Conservation (phyloP, 371 early-diverging fungal genomes). For the Rhizopus stolonifer region DNA sequence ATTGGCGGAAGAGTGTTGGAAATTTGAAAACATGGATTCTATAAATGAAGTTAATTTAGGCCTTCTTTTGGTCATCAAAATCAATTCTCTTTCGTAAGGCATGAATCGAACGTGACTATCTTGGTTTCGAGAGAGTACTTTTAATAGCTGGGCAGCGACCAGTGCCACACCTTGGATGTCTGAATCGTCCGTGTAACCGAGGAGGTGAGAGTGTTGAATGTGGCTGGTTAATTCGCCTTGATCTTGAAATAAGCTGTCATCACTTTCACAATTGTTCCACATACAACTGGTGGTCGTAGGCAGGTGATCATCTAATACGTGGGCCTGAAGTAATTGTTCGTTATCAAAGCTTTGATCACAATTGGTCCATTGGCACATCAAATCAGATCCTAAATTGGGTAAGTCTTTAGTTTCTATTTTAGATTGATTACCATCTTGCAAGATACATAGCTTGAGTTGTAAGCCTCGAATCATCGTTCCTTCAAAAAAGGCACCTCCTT, state of each 20-base stretch:
- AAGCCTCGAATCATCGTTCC: slow-evolving; percentile 26
- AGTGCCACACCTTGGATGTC: slow-evolving; percentile 57
- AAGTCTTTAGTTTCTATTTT: not conserved
- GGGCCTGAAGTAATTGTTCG: slow-evolving; percentile 45
- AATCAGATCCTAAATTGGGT: slow-evolving; percentile 20
- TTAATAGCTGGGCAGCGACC: slow-evolving; percentile 62
- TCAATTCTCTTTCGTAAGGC: slow-evolving; percentile 50
- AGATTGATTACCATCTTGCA: slow-evolving; percentile 25
- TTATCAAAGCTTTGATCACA: slow-evolving; percentile 48
- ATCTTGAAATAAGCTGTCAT: slow-evolving; percentile 11
- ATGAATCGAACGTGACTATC: slow-evolving; percentile 55
- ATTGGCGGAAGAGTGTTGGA: slow-evolving; percentile 11
- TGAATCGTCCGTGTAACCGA: slow-evolving; percentile 35
- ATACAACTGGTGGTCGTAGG: slow-evolving; percentile 36
- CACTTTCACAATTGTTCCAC: slow-evolving; percentile 43
- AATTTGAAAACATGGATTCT: slow-evolving; percentile 25
- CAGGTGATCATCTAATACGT: slow-evolving; percentile 53
- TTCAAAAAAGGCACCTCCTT: slow-evolving; percentile 16
- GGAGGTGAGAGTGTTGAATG: slow-evolving; percentile 21
- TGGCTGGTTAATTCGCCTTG: slow-evolving; percentile 13
- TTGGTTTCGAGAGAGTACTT: slow-evolving; percentile 59
- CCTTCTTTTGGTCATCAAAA: slow-evolving; percentile 25
- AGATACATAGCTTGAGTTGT: slow-evolving; percentile 30
- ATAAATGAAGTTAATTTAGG: slow-evolving; percentile 25
- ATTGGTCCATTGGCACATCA: slow-evolving; percentile 55